Conservation (phyloP, 208 protist genomes). For the Polymyxa betae region DNA sequence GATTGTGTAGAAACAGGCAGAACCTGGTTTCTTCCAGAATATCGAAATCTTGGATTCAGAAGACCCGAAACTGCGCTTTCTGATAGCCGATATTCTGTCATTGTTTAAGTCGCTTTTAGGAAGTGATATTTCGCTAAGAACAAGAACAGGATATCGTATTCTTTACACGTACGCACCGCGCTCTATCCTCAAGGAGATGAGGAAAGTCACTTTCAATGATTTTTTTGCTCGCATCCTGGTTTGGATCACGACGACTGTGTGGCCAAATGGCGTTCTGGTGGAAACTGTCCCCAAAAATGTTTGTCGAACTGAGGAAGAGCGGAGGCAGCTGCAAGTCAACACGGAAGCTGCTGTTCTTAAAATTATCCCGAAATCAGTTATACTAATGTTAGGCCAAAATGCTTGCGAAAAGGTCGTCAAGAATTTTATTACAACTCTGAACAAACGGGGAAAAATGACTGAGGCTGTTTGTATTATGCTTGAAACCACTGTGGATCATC, state of each 20-base stretch:
- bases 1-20: background rate
- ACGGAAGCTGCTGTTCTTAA: background rate
- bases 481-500: background rate
- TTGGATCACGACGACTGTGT: background rate
- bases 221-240: background rate
- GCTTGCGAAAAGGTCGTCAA: background rate
- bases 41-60: background rate
- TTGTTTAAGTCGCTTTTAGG: background rate
- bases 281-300: background rate
- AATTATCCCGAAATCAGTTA: background rate
- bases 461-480: background rate
- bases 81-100: background rate
- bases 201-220: background rate
- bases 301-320: background rate
- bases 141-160: background rate
- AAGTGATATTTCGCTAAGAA: background rate
- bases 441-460: background rate
- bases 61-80: background rate
- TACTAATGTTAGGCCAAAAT: background rate
- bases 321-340: background rate
- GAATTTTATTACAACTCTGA: background rate
- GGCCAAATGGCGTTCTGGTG: background rate
- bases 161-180: background rate
- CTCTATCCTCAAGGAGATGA: background rate
- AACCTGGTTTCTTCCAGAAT: background rate